These are phyloP conservation scores for Torulaspora pretoriensis DNA, from an alignment of 1,139 yeast genomes.

Conservation along the genomic window DNA sequence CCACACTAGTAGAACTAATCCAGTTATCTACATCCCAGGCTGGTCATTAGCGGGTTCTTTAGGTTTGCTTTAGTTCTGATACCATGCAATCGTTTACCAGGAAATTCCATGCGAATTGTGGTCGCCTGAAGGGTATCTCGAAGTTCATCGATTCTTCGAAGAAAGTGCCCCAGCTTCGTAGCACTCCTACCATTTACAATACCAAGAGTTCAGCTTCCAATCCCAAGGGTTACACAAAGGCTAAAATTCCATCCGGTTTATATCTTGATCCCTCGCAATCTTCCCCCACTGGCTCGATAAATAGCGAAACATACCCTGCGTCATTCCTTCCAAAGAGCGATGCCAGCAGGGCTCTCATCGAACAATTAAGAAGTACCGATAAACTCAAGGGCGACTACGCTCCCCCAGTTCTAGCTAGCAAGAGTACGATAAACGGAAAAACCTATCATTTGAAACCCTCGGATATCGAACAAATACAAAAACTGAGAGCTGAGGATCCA, in stretches of 20 bases:
- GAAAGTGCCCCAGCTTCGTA: conserved; percentile 23
- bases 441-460: conserved; percentile 58
- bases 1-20: too few species aligned
- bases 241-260: conserved; percentile 31
- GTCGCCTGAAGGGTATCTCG: conserved; percentile 16
- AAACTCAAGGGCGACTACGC: conserved; percentile 23
- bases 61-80: background rate
- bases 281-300: conserved; percentile 33
- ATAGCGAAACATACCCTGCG: conserved; percentile 36
- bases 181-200: conserved; percentile 34
- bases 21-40: too few species aligned
- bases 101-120: conserved; percentile 10
- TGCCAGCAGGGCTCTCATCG: conserved; percentile 24
- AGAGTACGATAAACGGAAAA: conserved; percentile 34
- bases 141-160: conserved; percentile 19
- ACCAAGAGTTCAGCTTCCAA: conserved; percentile 33
- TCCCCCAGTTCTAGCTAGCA: conserved; percentile 28
- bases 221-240: conserved; percentile 34
- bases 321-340: conserved; percentile 33
- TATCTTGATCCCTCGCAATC: conserved; percentile 34
- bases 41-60: background rate
- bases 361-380: conserved; percentile 16
- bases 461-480: conserved; percentile 57
- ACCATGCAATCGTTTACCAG: conserved; percentile 13
- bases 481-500: conserved; percentile 61